Conservation (phyloP, 148 eudicot genomes). For the Amaranthus palmeri region DNA sequence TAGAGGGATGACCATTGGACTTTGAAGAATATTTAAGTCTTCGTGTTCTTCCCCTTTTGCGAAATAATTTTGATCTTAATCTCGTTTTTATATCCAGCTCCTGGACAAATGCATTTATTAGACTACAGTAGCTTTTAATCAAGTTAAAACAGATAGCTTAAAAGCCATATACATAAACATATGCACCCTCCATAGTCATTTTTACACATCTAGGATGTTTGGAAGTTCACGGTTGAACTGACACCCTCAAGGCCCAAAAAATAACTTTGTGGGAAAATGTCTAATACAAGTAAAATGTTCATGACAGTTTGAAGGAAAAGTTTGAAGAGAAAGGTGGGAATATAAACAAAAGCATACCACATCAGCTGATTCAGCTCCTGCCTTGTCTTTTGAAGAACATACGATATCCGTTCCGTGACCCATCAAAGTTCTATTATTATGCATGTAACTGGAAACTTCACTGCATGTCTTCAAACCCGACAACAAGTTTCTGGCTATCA, state of each 20-base stretch:
- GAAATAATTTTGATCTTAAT: conserved; percentile 54
- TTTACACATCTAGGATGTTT: too few relatives aligned
- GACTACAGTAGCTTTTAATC: conserved; percentile 7
- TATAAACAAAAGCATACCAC: conserved; percentile 36
- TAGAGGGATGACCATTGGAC: conserved; percentile 74
- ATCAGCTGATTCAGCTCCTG: conserved; percentile 37
- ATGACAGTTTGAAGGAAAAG: background rate
- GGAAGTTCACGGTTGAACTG: too few relatives aligned
- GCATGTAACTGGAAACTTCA: conserved; percentile 71
- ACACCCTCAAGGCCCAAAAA: background rate
- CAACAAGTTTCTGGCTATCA: conserved; percentile 78
- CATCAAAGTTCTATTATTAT: conserved; percentile 39
- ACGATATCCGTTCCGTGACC: conserved; percentile 33
- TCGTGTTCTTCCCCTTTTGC: conserved; percentile 68
- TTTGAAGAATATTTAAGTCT: conserved; percentile 79
- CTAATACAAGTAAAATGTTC: background rate
- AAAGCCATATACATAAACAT: conserved; percentile 5
- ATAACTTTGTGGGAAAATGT: background rate
- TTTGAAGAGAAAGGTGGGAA: background rate
- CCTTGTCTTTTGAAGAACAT: conserved; percentile 41
- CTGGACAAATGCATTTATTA: conserved; percentile 28
- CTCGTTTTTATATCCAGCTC: conserved; percentile 39
- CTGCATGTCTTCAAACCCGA: conserved; percentile 85
- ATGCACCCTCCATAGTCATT: background rate
- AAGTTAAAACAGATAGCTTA: conserved; percentile 5